Evolutionary conservation across 2,329 filamentous ascomycete species (phyloP).

Genomic region (Ophiosphaerella herpotricha): DNA sequence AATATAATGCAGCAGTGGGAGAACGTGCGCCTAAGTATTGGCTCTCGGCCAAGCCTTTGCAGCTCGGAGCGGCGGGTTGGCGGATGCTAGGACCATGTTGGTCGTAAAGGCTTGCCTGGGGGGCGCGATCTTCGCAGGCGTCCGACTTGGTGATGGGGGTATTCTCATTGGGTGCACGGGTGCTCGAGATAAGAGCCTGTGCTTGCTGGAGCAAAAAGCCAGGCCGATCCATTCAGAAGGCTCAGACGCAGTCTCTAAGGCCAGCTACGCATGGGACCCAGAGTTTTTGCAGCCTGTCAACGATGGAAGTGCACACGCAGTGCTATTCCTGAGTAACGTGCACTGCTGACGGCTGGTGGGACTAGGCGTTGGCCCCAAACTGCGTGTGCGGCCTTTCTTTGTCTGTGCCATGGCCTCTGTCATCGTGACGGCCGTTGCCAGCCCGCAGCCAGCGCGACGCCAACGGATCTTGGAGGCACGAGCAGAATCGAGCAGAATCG

Average conservation of each 20-base stretch:
- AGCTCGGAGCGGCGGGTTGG: too few species aligned
- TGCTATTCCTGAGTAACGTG: too few species aligned
- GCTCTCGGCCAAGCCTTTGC: conserved; percentile 27
- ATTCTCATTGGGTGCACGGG: conserved; percentile 12
- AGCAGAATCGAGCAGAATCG: background rate
- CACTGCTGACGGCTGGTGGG: too few species aligned
- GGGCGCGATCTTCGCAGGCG: conserved; percentile 21
- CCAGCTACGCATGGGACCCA: conserved; percentile 2
- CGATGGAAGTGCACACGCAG: background rate
- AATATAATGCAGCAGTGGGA: conserved; percentile 25
- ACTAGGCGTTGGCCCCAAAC: too few species aligned
- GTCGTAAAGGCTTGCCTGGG: conserved; percentile 5
- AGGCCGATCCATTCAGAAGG: conserved; percentile 12
- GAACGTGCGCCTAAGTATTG: conserved; percentile 43
- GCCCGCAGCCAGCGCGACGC: background rate
- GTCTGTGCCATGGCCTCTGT: background rate
- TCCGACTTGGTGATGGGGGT: background rate
- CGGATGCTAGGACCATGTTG: background rate
- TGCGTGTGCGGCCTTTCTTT: too few species aligned
- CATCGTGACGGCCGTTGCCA: conserved; percentile 16
- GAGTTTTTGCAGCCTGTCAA: background rate
- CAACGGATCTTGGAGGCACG: background rate
- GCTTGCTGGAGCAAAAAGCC: conserved; percentile 7
- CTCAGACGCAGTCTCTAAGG: background rate
- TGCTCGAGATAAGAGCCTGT: conserved; percentile 21